Conservation (phyloP, 78 protist genomes). For the Pigoraptor vietnamica region DNA sequence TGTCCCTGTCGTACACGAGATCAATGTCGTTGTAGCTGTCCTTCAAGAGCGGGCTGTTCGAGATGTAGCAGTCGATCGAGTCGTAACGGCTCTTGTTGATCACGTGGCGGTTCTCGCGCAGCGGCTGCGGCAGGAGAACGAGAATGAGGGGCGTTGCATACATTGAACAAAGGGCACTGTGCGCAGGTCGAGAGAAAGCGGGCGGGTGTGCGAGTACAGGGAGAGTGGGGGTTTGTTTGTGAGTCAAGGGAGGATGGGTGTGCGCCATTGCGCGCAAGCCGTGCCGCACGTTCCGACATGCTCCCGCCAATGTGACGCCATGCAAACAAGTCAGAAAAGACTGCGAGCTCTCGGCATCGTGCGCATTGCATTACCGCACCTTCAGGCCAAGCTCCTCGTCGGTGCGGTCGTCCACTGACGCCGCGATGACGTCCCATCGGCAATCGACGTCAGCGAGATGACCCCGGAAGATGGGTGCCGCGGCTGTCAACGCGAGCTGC, state of each 20-base stretch:
- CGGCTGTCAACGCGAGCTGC: constrained; percentile 77
- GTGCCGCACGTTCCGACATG: too few relatives aligned
- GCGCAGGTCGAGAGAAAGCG: neutral
- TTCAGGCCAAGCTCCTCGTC: constrained; percentile 56
- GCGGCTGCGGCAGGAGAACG: too few relatives aligned
- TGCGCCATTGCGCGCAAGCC: neutral
- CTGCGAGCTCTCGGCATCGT: too few relatives aligned
- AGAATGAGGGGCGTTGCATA: neutral
- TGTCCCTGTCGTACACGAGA: constrained; percentile 42
- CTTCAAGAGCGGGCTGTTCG: neutral
- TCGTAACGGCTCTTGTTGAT: constrained; percentile 80
- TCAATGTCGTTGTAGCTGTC: constrained; percentile 60
- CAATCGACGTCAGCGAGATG: constrained; percentile 82
- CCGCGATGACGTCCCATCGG: constrained; percentile 85
- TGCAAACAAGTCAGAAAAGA: too few relatives aligned
- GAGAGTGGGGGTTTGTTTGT: neutral
- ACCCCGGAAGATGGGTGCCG: constrained; percentile 82
- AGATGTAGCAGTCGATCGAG: constrained; percentile 61
- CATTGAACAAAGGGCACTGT: neutral
- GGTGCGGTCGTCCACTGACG: constrained; percentile 90
- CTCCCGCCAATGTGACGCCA: too few relatives aligned
- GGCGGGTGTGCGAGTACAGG: neutral
- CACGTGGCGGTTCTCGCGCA: constrained; percentile 6
- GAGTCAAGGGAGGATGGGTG: neutral
- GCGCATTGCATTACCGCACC: neutral